A percentile compares a stretch with the other conserved stretches of the same genome.
Conservation (phyloP, 2,329 filamentous ascomycete genomes). For the Periconia macrospinosa region DNA sequence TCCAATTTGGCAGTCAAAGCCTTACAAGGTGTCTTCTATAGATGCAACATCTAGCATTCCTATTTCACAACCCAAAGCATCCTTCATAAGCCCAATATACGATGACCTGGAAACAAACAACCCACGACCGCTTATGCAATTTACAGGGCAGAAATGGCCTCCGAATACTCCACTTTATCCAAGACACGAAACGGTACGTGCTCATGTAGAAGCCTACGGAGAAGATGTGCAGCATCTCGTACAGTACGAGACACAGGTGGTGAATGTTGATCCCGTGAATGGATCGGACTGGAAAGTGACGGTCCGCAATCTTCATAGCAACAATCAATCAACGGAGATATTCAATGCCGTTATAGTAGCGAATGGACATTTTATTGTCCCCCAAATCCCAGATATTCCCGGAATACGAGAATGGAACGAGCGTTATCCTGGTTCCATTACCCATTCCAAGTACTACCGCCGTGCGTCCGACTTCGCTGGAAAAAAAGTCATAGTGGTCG, state of each 20-base stretch:
- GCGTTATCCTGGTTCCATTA: conserved; percentile 43
- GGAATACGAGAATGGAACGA: conserved; percentile 46
- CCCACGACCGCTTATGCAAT: conserved; percentile 78
- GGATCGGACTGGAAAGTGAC: conserved; percentile 61
- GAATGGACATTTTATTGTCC: conserved; percentile 52
- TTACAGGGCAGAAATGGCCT: conserved; percentile 69
- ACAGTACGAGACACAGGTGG: conserved; percentile 70
- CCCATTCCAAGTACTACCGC: conserved; percentile 76
- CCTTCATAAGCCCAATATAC: conserved; percentile 85
- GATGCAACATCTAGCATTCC: conserved; percentile 1
- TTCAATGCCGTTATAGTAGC: conserved; percentile 59
- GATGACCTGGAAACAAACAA: conserved; percentile 85
- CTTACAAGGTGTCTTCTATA: neutral
- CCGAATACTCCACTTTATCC: conserved; percentile 72
- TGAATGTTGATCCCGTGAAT: conserved; percentile 53
- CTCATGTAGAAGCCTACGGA: conserved; percentile 75
- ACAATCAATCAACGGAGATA: conserved; percentile 43
- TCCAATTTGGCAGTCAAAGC: conserved; percentile 54
- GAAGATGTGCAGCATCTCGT: conserved; percentile 68
- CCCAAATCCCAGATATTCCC: conserved; percentile 47
- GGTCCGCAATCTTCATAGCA: conserved; percentile 54
- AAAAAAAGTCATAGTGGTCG: conserved; percentile 79
- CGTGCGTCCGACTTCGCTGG: conserved; percentile 61
- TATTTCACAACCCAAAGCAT: conserved; percentile 35
- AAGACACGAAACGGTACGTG: conserved; percentile 66